Conservation (phyloP, 306 rosid genomes). For the Rosa rugosa region DNA sequence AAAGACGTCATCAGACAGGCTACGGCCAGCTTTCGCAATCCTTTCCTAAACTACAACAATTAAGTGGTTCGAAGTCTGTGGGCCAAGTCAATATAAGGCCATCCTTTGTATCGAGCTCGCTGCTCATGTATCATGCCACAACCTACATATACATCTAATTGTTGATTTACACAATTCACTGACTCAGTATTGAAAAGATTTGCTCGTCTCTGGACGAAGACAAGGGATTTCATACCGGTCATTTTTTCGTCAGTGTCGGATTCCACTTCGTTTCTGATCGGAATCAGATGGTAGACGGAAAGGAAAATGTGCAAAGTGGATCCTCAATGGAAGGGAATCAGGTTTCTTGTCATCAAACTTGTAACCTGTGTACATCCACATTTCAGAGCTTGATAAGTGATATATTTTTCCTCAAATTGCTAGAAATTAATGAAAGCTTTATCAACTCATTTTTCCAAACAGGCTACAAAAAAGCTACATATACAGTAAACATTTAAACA, state of each 20-base stretch:
- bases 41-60: background rate
- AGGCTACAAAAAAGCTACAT: background rate
- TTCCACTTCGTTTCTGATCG: slow-evolving; percentile 27
- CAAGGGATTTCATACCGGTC: slow-evolving; percentile 23
- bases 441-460: background rate
- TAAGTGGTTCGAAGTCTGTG: slow-evolving; percentile 4
- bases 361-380: slow-evolving; percentile 58
- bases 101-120: background rate
- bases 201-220: slow-evolving; percentile 9
- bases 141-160: background rate
- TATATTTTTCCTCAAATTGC: background rate
- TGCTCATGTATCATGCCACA: background rate
- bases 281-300: slow-evolving; percentile 55
- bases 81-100: background rate
- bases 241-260: slow-evolving; percentile 27
- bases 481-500: background rate
- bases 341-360: slow-evolving; percentile 74
- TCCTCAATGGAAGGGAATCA: slow-evolving; percentile 49
- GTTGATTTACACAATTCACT: background rate
- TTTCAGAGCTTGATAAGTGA: slow-evolving; percentile 14
- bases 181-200: background rate
- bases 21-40: background rate
- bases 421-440: background rate
- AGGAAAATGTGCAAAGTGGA: slow-evolving; percentile 83
- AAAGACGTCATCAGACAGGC: background rate